Evolutionary conservation across 345 rosid genomes (phyloP).

Genomic region (Murraya koenigii): DNA sequence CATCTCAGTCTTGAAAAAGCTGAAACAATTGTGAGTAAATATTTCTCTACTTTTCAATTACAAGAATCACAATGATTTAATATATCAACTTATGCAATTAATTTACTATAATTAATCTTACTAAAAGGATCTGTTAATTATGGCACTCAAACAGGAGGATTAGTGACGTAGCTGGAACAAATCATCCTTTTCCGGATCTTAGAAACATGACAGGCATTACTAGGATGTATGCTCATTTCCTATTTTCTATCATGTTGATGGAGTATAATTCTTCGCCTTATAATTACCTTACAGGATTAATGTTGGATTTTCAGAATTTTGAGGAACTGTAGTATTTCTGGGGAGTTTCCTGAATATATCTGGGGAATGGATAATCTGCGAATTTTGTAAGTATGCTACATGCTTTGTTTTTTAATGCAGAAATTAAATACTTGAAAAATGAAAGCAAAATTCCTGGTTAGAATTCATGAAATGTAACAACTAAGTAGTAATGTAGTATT

Average conservation of each 20-base stretch:
- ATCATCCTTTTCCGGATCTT: conserved; percentile 25
- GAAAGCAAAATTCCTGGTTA: neutral
- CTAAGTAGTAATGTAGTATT: neutral
- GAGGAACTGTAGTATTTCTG: conserved; percentile 42
- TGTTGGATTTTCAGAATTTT: conserved; percentile 32
- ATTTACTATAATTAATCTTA: neutral
- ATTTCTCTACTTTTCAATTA: neutral
- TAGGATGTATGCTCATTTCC: conserved; percentile 17
- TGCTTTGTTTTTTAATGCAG: neutral
- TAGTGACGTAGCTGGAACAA: conserved; percentile 22
- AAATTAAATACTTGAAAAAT: neutral
- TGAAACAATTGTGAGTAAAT: conserved; percentile 20
- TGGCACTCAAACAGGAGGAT: conserved; percentile 24
- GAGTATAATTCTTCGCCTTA: neutral
- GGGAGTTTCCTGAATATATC: conserved; percentile 39
- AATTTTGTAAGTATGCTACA: conserved; percentile 33
- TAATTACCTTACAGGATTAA: neutral
- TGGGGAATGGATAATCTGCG: conserved; percentile 27
- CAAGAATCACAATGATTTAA: neutral
- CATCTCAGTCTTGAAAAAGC: conserved; percentile 24
- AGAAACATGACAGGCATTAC: conserved; percentile 10
- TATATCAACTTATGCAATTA: neutral
- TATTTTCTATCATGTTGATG: neutral
- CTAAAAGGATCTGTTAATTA: neutral
- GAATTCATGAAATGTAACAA: neutral